Conservation (phyloP, 2,329 filamentous ascomycete genomes). For the Penicillium sp. region DNA sequence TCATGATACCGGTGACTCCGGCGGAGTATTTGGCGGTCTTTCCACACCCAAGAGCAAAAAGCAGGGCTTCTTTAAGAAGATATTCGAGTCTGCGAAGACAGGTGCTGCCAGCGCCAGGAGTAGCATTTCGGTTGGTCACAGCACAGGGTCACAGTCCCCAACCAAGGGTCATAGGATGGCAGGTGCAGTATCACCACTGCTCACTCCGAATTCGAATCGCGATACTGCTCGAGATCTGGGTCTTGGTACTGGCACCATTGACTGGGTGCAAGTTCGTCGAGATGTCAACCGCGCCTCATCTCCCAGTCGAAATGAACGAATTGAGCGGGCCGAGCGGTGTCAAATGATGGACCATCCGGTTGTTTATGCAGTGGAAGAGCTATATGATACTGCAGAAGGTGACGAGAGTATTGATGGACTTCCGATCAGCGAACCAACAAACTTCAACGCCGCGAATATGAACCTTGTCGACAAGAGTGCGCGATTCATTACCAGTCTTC, state of each 20-base stretch:
- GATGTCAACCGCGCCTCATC: slow-evolving; percentile 96
- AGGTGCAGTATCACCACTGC: slow-evolving; percentile 46
- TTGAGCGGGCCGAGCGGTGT: slow-evolving; percentile 81
- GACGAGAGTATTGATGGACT: slow-evolving; percentile 85
- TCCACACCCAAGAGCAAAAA: slow-evolving; percentile 72
- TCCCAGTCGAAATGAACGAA: slow-evolving; percentile 79
- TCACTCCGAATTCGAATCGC: slow-evolving; percentile 33
- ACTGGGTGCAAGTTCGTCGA: slow-evolving; percentile 96
- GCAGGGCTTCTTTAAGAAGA: slow-evolving; percentile 91
- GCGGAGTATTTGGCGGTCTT: slow-evolving; percentile 73
- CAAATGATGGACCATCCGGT: slow-evolving; percentile 92
- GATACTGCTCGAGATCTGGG: slow-evolving; percentile 69
- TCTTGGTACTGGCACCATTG: slow-evolving; percentile 56
- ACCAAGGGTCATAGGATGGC: slow-evolving; percentile 47
- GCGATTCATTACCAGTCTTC: slow-evolving; percentile 80
- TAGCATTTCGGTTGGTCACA: slow-evolving; percentile 68
- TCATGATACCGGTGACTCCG: slow-evolving; percentile 57
- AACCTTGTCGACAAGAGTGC: slow-evolving; percentile 92
- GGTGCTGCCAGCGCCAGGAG: slow-evolving; percentile 85
- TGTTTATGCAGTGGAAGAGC: slow-evolving; percentile 82
- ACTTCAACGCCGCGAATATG: slow-evolving; percentile 77
- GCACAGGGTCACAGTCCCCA: slow-evolving; percentile 45
- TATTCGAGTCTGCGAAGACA: slow-evolving; percentile 90
- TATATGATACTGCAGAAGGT: slow-evolving; percentile 80
- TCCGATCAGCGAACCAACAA: slow-evolving; percentile 75